Conservation (phyloP, 306 rosid species). For the Cucurbita argyrosperma region DNA sequence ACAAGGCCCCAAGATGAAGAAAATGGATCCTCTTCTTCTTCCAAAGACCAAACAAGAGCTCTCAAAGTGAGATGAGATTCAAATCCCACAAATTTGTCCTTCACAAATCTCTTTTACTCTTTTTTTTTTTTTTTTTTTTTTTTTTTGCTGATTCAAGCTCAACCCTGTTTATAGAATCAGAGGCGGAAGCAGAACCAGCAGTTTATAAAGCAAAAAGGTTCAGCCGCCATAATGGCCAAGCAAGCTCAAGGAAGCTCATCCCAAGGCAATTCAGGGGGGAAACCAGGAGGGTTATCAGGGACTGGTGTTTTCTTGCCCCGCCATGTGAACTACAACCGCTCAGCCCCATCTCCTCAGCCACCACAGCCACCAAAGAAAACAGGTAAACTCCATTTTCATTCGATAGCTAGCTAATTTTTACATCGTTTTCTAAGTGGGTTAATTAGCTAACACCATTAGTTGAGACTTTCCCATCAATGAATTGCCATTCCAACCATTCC, state of each 20-base stretch:
- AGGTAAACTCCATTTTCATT: constrained; percentile 13
- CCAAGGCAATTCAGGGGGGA: neutral
- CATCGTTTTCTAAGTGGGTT: neutral
- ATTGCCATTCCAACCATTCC: neutral
- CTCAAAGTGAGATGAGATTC: constrained; percentile 23
- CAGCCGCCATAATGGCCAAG: neutral
- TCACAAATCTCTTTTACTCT: neutral
- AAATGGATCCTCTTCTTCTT: constrained; percentile 10
- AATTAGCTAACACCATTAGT: constrained; percentile 1
- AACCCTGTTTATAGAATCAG: neutral
- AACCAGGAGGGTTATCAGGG: constrained; percentile 28
- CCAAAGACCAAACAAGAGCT: constrained; percentile 33
- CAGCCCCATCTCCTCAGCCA: constrained; percentile 7
- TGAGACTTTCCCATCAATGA: constrained; percentile 13
- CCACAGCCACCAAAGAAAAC: constrained; percentile 20
- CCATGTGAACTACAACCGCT: neutral
- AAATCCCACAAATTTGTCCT: neutral
- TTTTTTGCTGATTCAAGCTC: neutral
- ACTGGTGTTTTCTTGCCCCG: constrained; percentile 77
- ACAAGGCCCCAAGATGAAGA: neutral
- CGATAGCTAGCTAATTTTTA: neutral
- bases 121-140: too few species aligned
- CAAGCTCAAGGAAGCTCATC: constrained; percentile 5
- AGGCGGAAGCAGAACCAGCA: neutral
- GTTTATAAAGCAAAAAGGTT: neutral